These are phyloP conservation scores for Talaromyces sp. DNA, from an alignment of 2,329 filamentous ascomycete species.

Conservation along the genomic window DNA sequence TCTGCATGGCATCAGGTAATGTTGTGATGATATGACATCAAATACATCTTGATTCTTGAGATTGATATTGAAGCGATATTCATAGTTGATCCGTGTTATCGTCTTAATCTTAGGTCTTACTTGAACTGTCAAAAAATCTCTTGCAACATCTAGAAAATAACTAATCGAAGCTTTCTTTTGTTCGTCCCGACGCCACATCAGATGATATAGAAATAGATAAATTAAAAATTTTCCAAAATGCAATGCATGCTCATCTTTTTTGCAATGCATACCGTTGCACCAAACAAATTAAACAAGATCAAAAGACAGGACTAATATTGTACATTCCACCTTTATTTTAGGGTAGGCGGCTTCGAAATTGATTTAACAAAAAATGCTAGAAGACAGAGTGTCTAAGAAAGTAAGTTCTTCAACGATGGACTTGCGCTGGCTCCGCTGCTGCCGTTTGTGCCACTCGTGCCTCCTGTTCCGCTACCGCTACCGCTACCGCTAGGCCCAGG, in stretches of 20 bases:
- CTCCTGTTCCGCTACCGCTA: background rate
- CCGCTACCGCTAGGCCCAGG: constrained; percentile 22
- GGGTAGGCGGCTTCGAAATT: background rate
- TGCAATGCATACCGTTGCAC: background rate
- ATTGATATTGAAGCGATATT: background rate
- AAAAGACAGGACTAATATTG: constrained; percentile 4
- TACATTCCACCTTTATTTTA: constrained; percentile 2
- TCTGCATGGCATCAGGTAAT: background rate
- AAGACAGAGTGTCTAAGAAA: constrained; percentile 52
- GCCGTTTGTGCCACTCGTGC: constrained; percentile 9
- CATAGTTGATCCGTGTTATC: background rate
- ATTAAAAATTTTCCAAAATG: background rate
- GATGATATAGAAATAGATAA: constrained; percentile 11
- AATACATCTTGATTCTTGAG: background rate
- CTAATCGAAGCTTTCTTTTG: background rate
- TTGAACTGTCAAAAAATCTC: background rate
- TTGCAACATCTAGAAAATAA: background rate
- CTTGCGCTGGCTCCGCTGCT: constrained; percentile 69
- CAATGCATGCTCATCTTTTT: constrained; percentile 9
- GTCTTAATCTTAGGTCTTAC: background rate
- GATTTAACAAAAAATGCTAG: constrained; percentile 2
- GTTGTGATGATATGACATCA: background rate
- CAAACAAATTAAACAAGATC: constrained; percentile 1
- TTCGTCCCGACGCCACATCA: background rate
- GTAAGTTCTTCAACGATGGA: constrained; percentile 70